Conservation (phyloP, 345 rosid species). For the Eucalyptus pauciflora region DNA sequence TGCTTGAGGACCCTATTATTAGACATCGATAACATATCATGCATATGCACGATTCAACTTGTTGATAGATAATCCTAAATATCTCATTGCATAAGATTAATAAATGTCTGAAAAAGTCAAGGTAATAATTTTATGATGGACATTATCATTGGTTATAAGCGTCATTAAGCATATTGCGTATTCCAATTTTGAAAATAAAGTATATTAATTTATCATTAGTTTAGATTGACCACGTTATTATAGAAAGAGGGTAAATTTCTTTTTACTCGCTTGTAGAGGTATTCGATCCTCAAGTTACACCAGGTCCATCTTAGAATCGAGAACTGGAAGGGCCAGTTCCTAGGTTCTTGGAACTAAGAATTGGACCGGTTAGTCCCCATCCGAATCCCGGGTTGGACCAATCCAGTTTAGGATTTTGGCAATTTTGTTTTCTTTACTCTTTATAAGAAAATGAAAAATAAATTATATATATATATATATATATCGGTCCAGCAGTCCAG, state of each 20-base stretch:
- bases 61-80: neutral
- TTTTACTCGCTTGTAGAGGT: accelerated
- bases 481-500: accelerated
- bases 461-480: too few relatives aligned
- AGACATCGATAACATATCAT: neutral
- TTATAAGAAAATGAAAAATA: neutral
- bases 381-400: accelerated
- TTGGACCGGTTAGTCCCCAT: accelerated
- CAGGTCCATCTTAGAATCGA: accelerated
- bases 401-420: accelerated
- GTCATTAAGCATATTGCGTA: neutral
- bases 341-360: neutral
- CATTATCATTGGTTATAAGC: too few relatives aligned
- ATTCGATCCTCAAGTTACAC: neutral
- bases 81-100: neutral
- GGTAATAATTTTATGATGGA: too few relatives aligned
- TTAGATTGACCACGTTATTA: neutral
- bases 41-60: neutral
- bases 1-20: neutral
- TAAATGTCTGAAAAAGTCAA: accelerated
- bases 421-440: neutral
- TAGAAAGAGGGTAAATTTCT: neutral
- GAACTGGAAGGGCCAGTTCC: accelerated
- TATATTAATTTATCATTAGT: neutral
- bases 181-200: neutral